phyloP scores from a whole-genome alignment of 176 grass and related monocot species.

The Poa pratensis region DNA sequence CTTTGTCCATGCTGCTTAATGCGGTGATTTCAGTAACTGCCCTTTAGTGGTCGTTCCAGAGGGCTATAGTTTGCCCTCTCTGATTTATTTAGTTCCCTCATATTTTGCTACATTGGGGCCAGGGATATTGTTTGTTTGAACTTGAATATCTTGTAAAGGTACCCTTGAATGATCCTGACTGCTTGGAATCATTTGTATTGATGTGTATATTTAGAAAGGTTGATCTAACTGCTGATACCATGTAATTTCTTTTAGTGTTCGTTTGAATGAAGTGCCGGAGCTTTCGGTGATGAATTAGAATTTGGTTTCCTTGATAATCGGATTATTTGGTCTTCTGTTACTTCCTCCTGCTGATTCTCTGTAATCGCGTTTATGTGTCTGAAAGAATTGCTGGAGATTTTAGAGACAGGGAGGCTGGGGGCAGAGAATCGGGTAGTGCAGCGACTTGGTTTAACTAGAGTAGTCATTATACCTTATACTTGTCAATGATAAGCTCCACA shows the following conservation, averaged over 20 bases:
- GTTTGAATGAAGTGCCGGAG: not conserved
- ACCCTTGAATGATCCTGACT: not conserved
- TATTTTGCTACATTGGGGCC: not conserved
- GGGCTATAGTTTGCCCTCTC: not conserved
- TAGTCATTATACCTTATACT: not conserved
- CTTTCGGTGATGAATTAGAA: not conserved
- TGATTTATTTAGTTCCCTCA: not conserved
- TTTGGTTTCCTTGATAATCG: not conserved
- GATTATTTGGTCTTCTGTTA: not conserved
- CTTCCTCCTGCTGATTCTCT: constrained; percentile 1
- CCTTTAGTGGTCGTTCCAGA: not conserved
- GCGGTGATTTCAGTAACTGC: not conserved
- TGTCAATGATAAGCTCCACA: not conserved
- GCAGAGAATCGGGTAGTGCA: not conserved
- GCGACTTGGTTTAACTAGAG: not conserved
- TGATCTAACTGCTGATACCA: not conserved
- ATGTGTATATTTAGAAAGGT: not conserved
- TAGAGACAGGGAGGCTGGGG: constrained; percentile 2
- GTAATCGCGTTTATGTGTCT: not conserved
- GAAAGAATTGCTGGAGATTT: not conserved
- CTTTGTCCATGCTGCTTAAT: constrained; percentile 1
- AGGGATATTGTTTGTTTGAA: not conserved
- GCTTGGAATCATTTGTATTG: not conserved
- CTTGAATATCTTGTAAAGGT: not conserved
- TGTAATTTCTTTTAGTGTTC: not conserved